phyloP scores from a whole-genome alignment of 768 basidiomycete genomes.

The Amanita rimosa region DNA sequence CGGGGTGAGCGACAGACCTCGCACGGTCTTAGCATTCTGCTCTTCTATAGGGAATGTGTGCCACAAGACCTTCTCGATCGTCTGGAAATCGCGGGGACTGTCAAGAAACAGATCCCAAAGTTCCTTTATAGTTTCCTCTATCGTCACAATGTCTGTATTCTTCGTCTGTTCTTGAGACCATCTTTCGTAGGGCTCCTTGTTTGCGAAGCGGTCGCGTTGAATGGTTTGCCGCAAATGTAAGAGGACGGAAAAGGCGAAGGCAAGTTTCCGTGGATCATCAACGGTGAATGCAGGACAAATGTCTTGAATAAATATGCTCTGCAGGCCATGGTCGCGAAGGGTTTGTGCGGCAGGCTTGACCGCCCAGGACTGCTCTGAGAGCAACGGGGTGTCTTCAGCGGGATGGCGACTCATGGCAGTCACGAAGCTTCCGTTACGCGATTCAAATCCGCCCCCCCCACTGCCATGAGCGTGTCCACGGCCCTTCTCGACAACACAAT shows the following conservation, averaged over 20 bases:
- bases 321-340: constrained; percentile 1
- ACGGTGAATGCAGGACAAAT: constrained; percentile 1
- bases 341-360: constrained; percentile 2
- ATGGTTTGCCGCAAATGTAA: constrained; percentile 20
- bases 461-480: constrained; percentile 46
- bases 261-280: constrained; percentile 2
- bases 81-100: constrained; percentile 23
- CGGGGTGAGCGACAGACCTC: constrained; percentile 18
- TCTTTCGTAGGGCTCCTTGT: constrained; percentile 28
- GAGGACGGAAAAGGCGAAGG: constrained; percentile 15
- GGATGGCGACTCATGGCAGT: not conserved
- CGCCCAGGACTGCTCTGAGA: constrained; percentile 3
- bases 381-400: constrained; percentile 1
- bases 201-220: constrained; percentile 7
- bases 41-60: constrained; percentile 25
- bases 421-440: not conserved
- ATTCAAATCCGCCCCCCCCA: constrained; percentile 4
- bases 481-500: constrained; percentile 73
- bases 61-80: constrained; percentile 42
- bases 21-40: constrained; percentile 9
- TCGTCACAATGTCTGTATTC: constrained; percentile 14
- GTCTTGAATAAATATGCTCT: constrained; percentile 3
- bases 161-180: constrained; percentile 24
- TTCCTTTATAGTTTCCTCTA: constrained; percentile 22
- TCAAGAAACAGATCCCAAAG: constrained; percentile 33